These are phyloP conservation scores for Conidiobolus coronatus DNA, from an alignment of 371 early-diverging fungal species.

Conservation along the genomic window DNA sequence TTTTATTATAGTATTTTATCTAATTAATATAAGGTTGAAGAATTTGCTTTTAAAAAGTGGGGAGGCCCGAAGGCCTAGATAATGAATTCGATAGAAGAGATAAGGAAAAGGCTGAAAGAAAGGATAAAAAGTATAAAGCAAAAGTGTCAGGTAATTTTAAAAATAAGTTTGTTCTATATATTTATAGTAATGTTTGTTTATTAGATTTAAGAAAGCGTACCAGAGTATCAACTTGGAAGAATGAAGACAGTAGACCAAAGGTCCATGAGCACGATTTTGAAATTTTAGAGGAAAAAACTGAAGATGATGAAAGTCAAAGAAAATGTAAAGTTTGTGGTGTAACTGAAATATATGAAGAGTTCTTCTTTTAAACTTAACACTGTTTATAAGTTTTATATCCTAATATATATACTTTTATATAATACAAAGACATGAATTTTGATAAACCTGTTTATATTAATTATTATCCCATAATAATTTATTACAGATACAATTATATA, in stretches of 20 bases:
- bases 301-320: not conserved
- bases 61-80: conserved; percentile 68
- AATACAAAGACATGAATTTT: too few species aligned
- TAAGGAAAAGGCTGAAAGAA: conserved; percentile 46
- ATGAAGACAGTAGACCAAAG: not conserved
- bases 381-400: not conserved
- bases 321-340: not conserved
- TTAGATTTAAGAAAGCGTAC: conserved; percentile 4
- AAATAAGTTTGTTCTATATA: not conserved
- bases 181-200: not conserved
- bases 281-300: not conserved
- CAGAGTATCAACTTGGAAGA: not conserved
- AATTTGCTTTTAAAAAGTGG: conserved; percentile 85
- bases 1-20: not conserved
- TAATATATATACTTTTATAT: too few species aligned
- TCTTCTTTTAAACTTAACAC: not conserved
- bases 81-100: conserved; percentile 71
- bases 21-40: conserved; percentile 36
- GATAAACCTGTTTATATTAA: too few species aligned
- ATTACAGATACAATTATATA: too few species aligned
- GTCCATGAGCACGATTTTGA: not conserved
- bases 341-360: not conserved
- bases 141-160: conserved; percentile 26
- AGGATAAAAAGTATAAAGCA: conserved; percentile 63
- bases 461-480: too few species aligned